Evolutionary conservation across 2,329 filamentous ascomycete genomes (phyloP).

Genomic region (Paraphoma chrysanthemicola): DNA sequence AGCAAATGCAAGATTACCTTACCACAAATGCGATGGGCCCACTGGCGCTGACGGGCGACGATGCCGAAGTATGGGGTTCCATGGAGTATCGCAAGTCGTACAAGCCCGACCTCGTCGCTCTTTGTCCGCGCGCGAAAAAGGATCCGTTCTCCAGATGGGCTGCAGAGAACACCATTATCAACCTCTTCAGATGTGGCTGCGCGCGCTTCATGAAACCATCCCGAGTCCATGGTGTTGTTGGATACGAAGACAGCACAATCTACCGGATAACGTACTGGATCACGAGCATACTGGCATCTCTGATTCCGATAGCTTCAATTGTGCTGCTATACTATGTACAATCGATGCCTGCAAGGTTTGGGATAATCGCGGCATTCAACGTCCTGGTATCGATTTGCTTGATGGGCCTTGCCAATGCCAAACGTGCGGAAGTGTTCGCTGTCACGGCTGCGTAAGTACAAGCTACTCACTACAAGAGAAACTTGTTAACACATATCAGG

Average conservation of each 20-base stretch:
- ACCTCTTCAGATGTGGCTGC: conserved; percentile 9
- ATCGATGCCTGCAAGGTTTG: conserved; percentile 15
- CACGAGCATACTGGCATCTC: conserved; percentile 24
- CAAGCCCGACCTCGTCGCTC: conserved; percentile 16
- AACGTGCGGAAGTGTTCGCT: conserved; percentile 31
- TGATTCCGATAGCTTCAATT: conserved; percentile 31
- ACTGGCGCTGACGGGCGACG: conserved; percentile 10
- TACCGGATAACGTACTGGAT: conserved; percentile 24
- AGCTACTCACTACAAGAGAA: neutral
- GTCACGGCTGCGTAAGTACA: conserved; percentile 33
- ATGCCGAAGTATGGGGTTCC: conserved; percentile 18
- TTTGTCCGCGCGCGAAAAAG: conserved; percentile 6
- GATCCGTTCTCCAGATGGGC: too few species aligned
- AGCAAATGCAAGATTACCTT: too few species aligned
- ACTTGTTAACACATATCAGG: neutral
- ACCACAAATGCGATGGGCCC: conserved; percentile 2
- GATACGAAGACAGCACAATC: conserved; percentile 18
- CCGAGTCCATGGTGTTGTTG: conserved; percentile 4
- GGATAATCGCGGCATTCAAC: conserved; percentile 30
- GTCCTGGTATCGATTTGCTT: conserved; percentile 28
- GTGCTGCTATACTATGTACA: conserved; percentile 16
- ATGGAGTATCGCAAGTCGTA: neutral
- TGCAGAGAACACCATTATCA: too few species aligned
- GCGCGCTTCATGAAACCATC: conserved; percentile 17
- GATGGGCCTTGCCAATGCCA: conserved; percentile 26